phyloP scores from a whole-genome alignment of 164 flowering plant species.

The Vitis labrusca region DNA sequence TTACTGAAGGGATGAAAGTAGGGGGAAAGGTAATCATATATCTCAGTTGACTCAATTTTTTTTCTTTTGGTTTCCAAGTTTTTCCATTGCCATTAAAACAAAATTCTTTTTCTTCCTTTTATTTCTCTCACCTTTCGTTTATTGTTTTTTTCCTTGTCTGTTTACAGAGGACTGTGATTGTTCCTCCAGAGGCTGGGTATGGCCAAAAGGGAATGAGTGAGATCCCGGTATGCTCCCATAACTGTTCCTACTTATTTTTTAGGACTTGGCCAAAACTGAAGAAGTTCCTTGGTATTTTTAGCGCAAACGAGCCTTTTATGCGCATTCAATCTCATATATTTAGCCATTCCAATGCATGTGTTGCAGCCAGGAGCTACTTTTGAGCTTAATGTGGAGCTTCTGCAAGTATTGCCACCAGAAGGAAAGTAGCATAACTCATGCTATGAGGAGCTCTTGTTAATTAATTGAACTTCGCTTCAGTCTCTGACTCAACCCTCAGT shows the following conservation, averaged over 20 bases:
- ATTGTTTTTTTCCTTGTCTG: conserved; percentile 5
- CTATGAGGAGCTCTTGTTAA: too few relatives aligned
- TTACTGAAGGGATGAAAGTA: conserved; percentile 90
- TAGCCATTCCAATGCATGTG: neutral
- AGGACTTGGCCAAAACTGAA: neutral
- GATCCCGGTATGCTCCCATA: conserved; percentile 62
- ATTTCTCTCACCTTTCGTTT: neutral
- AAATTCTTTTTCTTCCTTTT: neutral
- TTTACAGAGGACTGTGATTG: conserved; percentile 83
- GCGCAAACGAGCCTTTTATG: too few relatives aligned
- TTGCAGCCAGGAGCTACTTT: conserved; percentile 91
- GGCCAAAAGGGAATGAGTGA: conserved; percentile 88
- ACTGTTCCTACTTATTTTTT: neutral
- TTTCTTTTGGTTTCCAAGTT: neutral
- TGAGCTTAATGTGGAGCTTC: conserved; percentile 83
- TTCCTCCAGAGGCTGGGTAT: conserved; percentile 92
- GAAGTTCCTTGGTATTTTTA: too few relatives aligned
- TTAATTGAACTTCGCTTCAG: neutral
- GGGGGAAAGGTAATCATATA: conserved; percentile 70
- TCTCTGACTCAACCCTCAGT: too few relatives aligned
- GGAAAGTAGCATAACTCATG: conserved; percentile 21
- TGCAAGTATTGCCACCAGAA: conserved; percentile 57
- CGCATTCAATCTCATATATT: neutral
- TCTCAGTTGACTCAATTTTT: neutral
- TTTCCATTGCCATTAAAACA: neutral